Conservation (phyloP, 129 eudicot species). For the Escallonia rubra region DNA sequence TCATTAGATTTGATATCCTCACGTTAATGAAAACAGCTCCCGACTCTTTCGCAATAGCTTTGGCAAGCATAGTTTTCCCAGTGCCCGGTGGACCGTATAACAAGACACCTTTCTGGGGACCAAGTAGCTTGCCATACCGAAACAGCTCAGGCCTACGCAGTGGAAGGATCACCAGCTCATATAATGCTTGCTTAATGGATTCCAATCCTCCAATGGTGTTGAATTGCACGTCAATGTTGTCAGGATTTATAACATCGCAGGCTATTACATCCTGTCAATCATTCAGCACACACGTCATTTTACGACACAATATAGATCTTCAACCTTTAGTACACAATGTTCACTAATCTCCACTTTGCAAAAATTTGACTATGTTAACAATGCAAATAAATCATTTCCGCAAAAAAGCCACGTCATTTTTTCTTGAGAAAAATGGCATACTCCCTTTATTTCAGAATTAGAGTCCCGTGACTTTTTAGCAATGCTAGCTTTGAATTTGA, state of each 20-base stretch:
- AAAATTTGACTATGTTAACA: no score
- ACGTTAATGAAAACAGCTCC: conserved; percentile 95
- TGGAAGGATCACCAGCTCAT: conserved; percentile 79
- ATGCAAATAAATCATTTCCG: no score
- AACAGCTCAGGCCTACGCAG: conserved; percentile 82
- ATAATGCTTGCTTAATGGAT: conserved; percentile 58
- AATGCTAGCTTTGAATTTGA: no score
- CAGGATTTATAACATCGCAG: conserved; percentile 84
- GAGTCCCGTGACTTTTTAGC: no score
- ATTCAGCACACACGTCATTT: conserved; percentile 5
- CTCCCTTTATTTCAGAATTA: no score
- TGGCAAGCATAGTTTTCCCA: conserved; percentile 96
- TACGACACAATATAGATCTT: neutral
- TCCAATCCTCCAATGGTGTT: conserved; percentile 85
- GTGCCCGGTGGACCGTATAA: conserved; percentile 95
- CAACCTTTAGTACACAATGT: neutral
- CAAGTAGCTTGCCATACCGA: conserved; percentile 77
- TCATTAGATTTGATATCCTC: conserved; percentile 78
- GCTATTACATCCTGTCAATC: conserved; percentile 74
- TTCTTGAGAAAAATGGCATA: no score
- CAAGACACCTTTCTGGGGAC: conserved; percentile 87
- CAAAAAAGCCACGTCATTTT: no score
- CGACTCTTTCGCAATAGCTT: conserved; percentile 93
- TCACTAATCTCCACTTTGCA: no score
- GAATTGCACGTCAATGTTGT: conserved; percentile 72